Conservation (phyloP, 2,329 filamentous ascomycete genomes). For the Apiospora marii region DNA sequence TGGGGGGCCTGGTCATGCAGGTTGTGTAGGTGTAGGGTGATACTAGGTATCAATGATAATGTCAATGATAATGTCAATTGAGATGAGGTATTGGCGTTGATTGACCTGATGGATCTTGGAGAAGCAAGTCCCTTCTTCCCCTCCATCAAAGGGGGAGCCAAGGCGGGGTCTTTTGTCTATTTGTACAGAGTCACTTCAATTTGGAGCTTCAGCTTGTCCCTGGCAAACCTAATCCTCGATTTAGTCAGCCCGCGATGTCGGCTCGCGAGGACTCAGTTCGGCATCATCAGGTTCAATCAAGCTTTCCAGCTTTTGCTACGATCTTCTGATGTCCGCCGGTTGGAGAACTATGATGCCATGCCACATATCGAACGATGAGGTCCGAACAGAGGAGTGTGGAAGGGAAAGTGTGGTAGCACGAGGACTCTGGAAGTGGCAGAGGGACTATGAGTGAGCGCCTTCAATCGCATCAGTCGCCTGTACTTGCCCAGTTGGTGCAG, state of each 20-base stretch:
- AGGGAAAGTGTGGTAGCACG: not conserved
- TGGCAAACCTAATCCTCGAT: not conserved
- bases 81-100: not conserved
- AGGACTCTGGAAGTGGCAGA: not conserved
- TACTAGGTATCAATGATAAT: not conserved
- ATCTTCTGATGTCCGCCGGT: conserved; percentile 14
- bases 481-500: conserved; percentile 9
- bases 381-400: not conserved
- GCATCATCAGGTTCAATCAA: conserved; percentile 2
- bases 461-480: conserved; percentile 6
- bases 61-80: not conserved
- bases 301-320: not conserved
- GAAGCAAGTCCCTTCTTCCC: not conserved
- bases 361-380: conserved; percentile 17
- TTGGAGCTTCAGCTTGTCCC: conserved; percentile 3
- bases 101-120: not conserved
- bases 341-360: conserved; percentile 19
- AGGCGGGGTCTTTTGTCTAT: conserved; percentile 20
- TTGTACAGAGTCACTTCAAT: conserved; percentile 3
- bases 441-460: not conserved
- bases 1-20: not conserved
- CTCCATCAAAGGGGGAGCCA: conserved; percentile 14
- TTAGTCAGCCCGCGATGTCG: conserved; percentile 14
- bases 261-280: not conserved
- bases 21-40: not conserved